Evolutionary conservation across 1,284 basidiomycete genomes (phyloP).

Genomic region (Sanghuangporus baumii): DNA sequence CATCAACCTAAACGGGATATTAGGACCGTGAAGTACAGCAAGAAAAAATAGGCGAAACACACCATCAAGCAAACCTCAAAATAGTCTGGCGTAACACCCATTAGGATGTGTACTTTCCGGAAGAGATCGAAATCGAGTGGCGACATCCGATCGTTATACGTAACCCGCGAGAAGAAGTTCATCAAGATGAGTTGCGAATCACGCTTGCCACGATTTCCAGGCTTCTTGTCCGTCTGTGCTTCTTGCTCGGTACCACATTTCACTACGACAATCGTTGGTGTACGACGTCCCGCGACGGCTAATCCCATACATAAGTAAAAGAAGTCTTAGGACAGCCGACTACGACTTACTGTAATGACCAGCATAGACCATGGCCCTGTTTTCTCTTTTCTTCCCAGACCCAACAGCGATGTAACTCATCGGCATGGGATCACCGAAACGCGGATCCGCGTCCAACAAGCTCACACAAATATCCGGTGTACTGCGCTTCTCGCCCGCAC

Average conservation of each 20-base stretch:
- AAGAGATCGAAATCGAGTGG: slow-evolving; percentile 98
- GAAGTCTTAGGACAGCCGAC: slow-evolving; percentile 5
- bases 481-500: slow-evolving; percentile 88
- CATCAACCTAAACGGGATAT: slow-evolving; percentile 73
- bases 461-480: slow-evolving; percentile 97
- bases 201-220: slow-evolving; percentile 97
- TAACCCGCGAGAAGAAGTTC: slow-evolving; percentile 99
- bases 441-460: slow-evolving; percentile 87
- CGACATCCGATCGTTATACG: slow-evolving; percentile 98
- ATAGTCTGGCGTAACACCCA: slow-evolving; percentile 99
- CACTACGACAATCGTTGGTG: slow-evolving; percentile 93
- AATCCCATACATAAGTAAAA: slow-evolving; percentile 9
- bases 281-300: slow-evolving; percentile 81
- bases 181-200: slow-evolving; percentile 98
- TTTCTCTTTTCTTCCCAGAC: slow-evolving; percentile 83
- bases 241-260: slow-evolving; percentile 93
- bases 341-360: slow-evolving; percentile 88
- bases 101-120: slow-evolving; percentile 91
- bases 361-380: slow-evolving; percentile 97
- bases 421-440: slow-evolving; percentile 94
- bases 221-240: slow-evolving; percentile 80
- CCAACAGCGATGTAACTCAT: slow-evolving; percentile 95
- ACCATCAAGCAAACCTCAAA: slow-evolving; percentile 99
- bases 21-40: slow-evolving; percentile 3
- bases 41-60: slow-evolving; percentile 6